Percentiles rank a stretch among this genome's conserved stretches.
Conservation (phyloP, 805 yeast genomes). For the Metschnikowia baotianmanensis region DNA sequence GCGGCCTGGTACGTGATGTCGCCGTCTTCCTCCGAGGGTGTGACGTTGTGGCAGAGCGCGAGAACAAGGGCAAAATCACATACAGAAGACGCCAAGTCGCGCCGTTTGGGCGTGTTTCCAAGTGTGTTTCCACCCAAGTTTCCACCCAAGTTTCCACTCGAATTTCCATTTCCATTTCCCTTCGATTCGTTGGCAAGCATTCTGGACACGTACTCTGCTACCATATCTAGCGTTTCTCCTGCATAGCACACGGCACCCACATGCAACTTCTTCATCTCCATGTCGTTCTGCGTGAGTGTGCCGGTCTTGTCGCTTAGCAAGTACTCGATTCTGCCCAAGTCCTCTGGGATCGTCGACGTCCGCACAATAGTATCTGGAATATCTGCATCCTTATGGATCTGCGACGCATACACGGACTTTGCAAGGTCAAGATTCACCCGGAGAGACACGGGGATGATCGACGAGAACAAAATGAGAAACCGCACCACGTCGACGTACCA, state of each 20-base stretch:
- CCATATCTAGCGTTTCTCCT: slow-evolving; percentile 88
- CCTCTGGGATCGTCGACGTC: slow-evolving; percentile 97
- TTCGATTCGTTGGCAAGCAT: slow-evolving; percentile 8
- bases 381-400: slow-evolving; percentile 81
- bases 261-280: slow-evolving; percentile 93
- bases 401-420: slow-evolving; percentile 92
- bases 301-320: slow-evolving; percentile 94
- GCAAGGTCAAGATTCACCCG: slow-evolving; percentile 95
- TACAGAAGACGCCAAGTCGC: slow-evolving; percentile 69
- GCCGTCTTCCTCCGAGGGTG: slow-evolving; percentile 67
- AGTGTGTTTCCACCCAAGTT: no score
- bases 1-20: slow-evolving; percentile 85
- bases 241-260: slow-evolving; percentile 91
- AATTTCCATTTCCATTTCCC: no score
- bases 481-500: slow-evolving; percentile 94
- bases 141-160: no score
- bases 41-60: slow-evolving; percentile 96
- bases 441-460: slow-evolving; percentile 93
- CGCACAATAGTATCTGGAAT: slow-evolving; percentile 90
- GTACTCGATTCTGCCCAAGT: slow-evolving; percentile 92
- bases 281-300: slow-evolving; percentile 94
- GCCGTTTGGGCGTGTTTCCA: slow-evolving; percentile 42
- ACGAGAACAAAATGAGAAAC: slow-evolving; percentile 85
- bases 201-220: slow-evolving; percentile 57
- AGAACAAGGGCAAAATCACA: slow-evolving; percentile 78